These are phyloP conservation scores for Polyporus tsugae DNA, from an alignment of 1,284 basidiomycete genomes.

Conservation along the genomic window DNA sequence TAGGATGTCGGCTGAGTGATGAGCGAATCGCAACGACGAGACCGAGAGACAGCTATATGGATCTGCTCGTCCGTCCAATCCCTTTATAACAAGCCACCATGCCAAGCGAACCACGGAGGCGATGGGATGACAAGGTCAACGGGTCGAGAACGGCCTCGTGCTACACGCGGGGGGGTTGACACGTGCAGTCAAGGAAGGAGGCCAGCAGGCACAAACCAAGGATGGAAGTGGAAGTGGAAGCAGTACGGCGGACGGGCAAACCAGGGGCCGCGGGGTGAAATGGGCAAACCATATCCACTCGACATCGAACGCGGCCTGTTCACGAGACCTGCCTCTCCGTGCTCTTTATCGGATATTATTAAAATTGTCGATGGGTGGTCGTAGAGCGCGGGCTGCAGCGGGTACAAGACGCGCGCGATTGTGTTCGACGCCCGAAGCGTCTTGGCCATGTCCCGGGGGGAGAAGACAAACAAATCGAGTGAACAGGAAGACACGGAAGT, in stretches of 20 bases:
- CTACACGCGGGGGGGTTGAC: neutral
- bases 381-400: constrained; percentile 7
- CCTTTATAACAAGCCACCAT: neutral
- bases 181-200: neutral
- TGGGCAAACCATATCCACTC: constrained; percentile 8
- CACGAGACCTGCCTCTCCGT: constrained; percentile 22
- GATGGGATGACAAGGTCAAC: neutral
- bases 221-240: neutral
- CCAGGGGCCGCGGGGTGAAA: constrained; percentile 12
- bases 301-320: constrained; percentile 1
- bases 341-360: constrained; percentile 15
- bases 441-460: neutral
- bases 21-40: neutral
- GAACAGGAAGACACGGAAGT: neutral
- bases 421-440: neutral
- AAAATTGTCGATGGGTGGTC: constrained; percentile 5
- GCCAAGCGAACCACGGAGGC: neutral
- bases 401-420: constrained; percentile 8
- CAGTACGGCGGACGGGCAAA: neutral
- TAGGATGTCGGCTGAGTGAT: neutral
- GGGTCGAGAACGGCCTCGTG: neutral
- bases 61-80: neutral
- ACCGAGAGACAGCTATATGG: neutral
- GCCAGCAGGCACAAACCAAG: neutral
- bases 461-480: neutral